Conservation (phyloP, 192 early-diverging fungal genomes). For the Mortierella alpina region DNA sequence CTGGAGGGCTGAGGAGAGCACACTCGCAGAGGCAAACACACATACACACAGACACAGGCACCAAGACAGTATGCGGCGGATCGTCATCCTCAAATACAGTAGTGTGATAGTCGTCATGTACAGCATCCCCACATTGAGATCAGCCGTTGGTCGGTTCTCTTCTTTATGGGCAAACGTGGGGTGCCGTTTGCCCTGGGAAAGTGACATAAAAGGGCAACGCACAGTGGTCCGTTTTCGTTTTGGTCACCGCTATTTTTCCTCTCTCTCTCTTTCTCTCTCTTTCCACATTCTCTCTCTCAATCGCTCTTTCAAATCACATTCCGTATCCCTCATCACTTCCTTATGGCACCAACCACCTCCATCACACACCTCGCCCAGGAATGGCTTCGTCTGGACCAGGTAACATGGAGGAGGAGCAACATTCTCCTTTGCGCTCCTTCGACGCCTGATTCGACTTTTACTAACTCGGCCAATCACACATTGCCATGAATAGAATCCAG, state of each 20-base stretch:
- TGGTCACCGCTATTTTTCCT: not conserved
- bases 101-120: too few relatives aligned
- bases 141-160: too few relatives aligned
- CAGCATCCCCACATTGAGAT: too few relatives aligned
- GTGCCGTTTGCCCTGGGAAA: not conserved
- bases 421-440: not conserved
- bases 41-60: too few relatives aligned
- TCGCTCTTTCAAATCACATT: not conserved
- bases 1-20: not conserved
- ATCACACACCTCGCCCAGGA: constrained; percentile 60
- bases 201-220: not conserved
- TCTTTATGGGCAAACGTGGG: too few relatives aligned
- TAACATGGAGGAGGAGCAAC: constrained; percentile 5
- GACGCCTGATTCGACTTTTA: constrained; percentile 3
- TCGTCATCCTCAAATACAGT: too few relatives aligned
- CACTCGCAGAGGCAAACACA: not conserved
- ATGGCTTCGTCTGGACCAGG: constrained; percentile 69
- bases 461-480: not conserved
- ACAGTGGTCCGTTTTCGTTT: too few relatives aligned
- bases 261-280: constrained; percentile 1
- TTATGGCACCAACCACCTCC: constrained; percentile 32
- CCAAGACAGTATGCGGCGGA: too few relatives aligned
- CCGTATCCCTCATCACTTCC: not conserved
- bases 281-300: not conserved
- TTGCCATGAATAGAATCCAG: constrained; percentile 60